Percentiles rank a stretch among this genome's conserved stretches.
These are phyloP conservation scores for Pseudopyricularia javanii DNA, from an alignment of 2,329 filamentous ascomycete species.

Conservation along the genomic window DNA sequence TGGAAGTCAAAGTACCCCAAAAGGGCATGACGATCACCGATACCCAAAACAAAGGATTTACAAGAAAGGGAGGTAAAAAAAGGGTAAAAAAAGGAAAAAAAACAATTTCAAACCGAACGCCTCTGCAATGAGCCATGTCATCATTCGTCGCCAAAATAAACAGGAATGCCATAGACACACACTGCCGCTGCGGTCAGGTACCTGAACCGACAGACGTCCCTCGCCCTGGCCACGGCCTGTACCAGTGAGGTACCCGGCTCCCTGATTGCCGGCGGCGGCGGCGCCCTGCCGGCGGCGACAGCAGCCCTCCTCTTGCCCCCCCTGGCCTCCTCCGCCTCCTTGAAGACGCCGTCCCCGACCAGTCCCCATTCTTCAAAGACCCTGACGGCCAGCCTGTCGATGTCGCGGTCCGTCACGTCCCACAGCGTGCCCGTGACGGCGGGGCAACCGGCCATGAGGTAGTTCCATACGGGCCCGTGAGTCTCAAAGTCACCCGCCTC, in stretches of 20 bases:
- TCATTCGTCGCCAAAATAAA: conserved; percentile 48
- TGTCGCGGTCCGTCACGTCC: conserved; percentile 97
- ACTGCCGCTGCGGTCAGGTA: conserved; percentile 92
- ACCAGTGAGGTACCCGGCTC: conserved; percentile 42
- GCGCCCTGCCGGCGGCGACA: neutral
- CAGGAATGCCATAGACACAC: conserved; percentile 88
- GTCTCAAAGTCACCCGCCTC: conserved; percentile 82
- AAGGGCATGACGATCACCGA: no score
- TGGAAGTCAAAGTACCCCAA: no score
- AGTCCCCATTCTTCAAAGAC: conserved; percentile 83
- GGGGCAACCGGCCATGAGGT: conserved; percentile 76
- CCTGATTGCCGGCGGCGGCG: conserved; percentile 4
- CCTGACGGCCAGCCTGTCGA: conserved; percentile 76
- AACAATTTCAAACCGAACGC: neutral
- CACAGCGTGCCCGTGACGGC: conserved; percentile 87
- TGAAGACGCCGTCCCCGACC: conserved; percentile 30
- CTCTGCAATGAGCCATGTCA: no score
- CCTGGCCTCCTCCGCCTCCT: conserved; percentile 6
- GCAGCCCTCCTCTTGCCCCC: conserved; percentile 10
- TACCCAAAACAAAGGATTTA: no score
- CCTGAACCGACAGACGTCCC: conserved; percentile 70
- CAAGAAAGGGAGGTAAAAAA: neutral
- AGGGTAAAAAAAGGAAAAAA: neutral
- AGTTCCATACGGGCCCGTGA: conserved; percentile 82
- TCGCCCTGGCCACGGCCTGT: conserved; percentile 67